These are phyloP conservation scores for Cornus kousa DNA, from an alignment of 148 eudicot genomes.

Conservation along the genomic window DNA sequence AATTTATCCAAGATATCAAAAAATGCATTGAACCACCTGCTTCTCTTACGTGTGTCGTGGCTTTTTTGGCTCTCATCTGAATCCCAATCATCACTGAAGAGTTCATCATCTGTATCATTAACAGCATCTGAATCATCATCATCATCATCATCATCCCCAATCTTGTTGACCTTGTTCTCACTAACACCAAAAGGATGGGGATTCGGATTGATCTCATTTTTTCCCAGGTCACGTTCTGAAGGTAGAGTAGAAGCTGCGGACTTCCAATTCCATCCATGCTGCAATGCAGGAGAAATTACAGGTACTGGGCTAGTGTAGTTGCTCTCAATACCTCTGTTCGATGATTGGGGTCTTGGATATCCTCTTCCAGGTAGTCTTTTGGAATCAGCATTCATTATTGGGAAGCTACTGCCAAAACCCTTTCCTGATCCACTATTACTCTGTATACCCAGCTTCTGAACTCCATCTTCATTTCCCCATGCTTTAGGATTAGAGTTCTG, in stretches of 20 bases:
- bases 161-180: conserved; percentile 18
- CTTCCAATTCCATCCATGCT: conserved; percentile 28
- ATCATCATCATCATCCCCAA: conserved; percentile 25
- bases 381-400: conserved; percentile 14
- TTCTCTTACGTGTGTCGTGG: conserved; percentile 54
- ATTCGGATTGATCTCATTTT: no score
- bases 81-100: conserved; percentile 49
- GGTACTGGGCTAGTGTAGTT: conserved; percentile 9
- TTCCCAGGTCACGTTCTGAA: conserved; percentile 13
- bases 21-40: conserved; percentile 42
- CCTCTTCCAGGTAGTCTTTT: conserved; percentile 32
- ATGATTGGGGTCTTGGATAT: conserved; percentile 16
- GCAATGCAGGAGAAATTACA: conserved; percentile 34
- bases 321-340: background rate
- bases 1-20: conserved; percentile 48
- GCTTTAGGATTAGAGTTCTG: conserved; percentile 34
- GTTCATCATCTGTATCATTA: conserved; percentile 52
- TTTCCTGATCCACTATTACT: conserved; percentile 22
- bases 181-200: no score
- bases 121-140: conserved; percentile 33
- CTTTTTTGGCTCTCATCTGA: conserved; percentile 48
- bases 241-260: conserved; percentile 18
- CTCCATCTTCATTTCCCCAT: conserved; percentile 45
- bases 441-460: conserved; percentile 33
- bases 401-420: conserved; percentile 25